These are phyloP conservation scores for Yueomyces sp. DNA, from an alignment of 1,139 yeast species.

Conservation along the genomic window DNA sequence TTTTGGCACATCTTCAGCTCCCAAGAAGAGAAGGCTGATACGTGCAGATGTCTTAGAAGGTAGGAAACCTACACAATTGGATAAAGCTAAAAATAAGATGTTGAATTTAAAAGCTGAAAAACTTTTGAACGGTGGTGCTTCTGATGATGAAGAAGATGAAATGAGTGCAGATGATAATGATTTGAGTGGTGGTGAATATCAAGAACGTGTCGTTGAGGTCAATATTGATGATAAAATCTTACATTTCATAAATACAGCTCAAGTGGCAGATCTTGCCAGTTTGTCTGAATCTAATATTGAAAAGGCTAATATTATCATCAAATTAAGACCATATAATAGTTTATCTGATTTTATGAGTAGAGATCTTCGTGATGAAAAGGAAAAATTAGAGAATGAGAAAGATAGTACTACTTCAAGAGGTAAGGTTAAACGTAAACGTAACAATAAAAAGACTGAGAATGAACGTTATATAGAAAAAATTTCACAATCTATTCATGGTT, in stretches of 20 bases:
- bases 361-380: conserved; percentile 30
- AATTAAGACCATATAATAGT: conserved; percentile 59
- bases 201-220: conserved; percentile 27
- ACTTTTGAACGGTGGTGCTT: conserved; percentile 16
- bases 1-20: conserved; percentile 6
- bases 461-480: conserved; percentile 65
- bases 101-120: conserved; percentile 8
- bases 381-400: conserved; percentile 12
- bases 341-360: conserved; percentile 36
- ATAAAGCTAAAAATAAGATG: conserved; percentile 14
- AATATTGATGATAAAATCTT: conserved; percentile 59
- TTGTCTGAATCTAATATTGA: conserved; percentile 59
- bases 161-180: conserved; percentile 36
- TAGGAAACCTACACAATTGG: conserved; percentile 11
- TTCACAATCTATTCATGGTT: conserved; percentile 63
- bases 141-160: conserved; percentile 21
- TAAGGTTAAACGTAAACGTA: conserved; percentile 1
- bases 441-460: conserved; percentile 48
- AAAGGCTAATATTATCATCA: conserved; percentile 50
- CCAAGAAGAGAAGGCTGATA: conserved; percentile 20
- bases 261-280: conserved; percentile 66
- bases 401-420: conserved; percentile 7
- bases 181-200: conserved; percentile 27
- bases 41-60: conserved; percentile 15
- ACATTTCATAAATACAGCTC: conserved; percentile 67